Conservation (phyloP, 768 basidiomycete species). For the Mycena chlorophos region DNA sequence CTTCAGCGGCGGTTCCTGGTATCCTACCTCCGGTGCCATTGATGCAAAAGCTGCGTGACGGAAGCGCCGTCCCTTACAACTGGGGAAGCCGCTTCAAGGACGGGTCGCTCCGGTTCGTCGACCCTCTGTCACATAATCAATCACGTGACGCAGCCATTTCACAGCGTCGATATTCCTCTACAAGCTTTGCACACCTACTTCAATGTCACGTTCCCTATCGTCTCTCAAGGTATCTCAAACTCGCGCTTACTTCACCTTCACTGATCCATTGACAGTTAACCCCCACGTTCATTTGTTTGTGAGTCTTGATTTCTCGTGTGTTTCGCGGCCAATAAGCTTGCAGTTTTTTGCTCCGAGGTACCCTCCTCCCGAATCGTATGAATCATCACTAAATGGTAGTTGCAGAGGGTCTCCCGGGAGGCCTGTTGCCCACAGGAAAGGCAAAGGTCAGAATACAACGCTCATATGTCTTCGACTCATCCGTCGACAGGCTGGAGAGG, state of each 20-base stretch:
- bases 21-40: slow-evolving; percentile 94
- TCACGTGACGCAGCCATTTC: slow-evolving; percentile 2
- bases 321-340: background rate
- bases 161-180: slow-evolving; percentile 90
- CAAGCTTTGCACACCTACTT: slow-evolving; percentile 88
- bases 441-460: slow-evolving; percentile 59
- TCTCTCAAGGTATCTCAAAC: slow-evolving; percentile 4
- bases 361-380: background rate
- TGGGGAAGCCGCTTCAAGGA: slow-evolving; percentile 95
- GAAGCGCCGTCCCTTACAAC: slow-evolving; percentile 84
- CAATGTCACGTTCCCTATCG: slow-evolving; percentile 43
- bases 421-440: slow-evolving; percentile 92
- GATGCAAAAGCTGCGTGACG: slow-evolving; percentile 86
- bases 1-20: slow-evolving; percentile 93
- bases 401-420: slow-evolving; percentile 79
- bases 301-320: background rate
- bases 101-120: slow-evolving; percentile 81
- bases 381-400: background rate
- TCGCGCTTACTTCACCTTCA: slow-evolving; percentile 52
- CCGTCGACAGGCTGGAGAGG: slow-evolving; percentile 79
- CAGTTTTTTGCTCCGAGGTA: slow-evolving; percentile 70
- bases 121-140: too few species aligned
- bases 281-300: slow-evolving; percentile 88
- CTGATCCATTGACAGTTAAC: slow-evolving; percentile 92
- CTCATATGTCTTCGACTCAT: background rate